These are phyloP conservation scores for Boletus sp. DNA, from an alignment of 1,284 basidiomycete genomes.

Conservation along the genomic window DNA sequence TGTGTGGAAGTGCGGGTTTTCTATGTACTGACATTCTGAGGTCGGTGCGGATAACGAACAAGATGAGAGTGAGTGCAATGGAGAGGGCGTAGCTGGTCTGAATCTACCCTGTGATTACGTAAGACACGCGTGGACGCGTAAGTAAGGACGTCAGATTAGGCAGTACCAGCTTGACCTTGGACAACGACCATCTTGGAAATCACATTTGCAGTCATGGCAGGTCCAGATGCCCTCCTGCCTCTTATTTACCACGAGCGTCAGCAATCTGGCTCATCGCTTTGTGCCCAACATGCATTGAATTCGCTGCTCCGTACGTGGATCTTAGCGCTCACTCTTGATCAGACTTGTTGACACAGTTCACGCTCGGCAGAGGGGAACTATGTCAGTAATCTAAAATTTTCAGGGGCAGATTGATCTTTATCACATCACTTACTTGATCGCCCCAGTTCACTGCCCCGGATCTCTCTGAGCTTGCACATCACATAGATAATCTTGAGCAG, in stretches of 20 bases:
- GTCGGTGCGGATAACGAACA: background rate
- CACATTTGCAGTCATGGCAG: slow-evolving; percentile 43
- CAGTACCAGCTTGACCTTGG: slow-evolving; percentile 11
- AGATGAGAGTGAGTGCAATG: background rate
- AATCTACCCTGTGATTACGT: slow-evolving; percentile 26
- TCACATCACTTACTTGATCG: slow-evolving; percentile 18
- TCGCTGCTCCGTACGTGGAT: slow-evolving; percentile 59
- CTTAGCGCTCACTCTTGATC: slow-evolving; percentile 5
- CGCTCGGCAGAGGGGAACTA: slow-evolving; percentile 59
- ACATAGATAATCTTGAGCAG: slow-evolving; percentile 62
- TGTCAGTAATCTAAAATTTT: slow-evolving; percentile 45
- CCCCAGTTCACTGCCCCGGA: slow-evolving; percentile 79
- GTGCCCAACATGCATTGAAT: slow-evolving; percentile 84
- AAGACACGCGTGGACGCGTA: slow-evolving; percentile 38
- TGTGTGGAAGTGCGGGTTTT: slow-evolving; percentile 10
- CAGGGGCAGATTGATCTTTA: background rate
- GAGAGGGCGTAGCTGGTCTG: slow-evolving; percentile 3
- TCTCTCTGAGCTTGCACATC: slow-evolving; percentile 75
- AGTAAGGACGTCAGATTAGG: slow-evolving; percentile 24
- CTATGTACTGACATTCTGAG: slow-evolving; percentile 17
- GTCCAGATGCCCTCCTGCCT: slow-evolving; percentile 49
- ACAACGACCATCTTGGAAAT: slow-evolving; percentile 16
- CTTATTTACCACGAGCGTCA: slow-evolving; percentile 76
- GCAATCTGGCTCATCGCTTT: slow-evolving; percentile 74
- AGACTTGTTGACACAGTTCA: slow-evolving; percentile 6